These are phyloP conservation scores for Trichoderma harzianum DNA, from an alignment of 2,329 filamentous ascomycete genomes.

Conservation along the genomic window DNA sequence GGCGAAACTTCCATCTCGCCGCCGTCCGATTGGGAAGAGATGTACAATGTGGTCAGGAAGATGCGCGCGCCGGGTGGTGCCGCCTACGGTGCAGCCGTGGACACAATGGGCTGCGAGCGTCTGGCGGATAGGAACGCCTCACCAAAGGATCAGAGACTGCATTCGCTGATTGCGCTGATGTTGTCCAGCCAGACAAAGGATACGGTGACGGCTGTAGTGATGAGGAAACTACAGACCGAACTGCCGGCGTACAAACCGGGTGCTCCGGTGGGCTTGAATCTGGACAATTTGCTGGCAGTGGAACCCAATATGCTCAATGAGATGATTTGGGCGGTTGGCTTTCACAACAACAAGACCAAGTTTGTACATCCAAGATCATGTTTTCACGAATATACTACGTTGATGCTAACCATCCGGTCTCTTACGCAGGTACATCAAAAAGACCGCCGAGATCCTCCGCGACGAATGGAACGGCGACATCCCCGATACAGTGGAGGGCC, in stretches of 20 bases:
- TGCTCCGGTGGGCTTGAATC: conserved; percentile 56
- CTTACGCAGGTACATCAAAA: conserved; percentile 59
- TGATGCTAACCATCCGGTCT: neutral
- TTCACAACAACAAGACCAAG: conserved; percentile 92
- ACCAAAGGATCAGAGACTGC: conserved; percentile 65
- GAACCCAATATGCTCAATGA: conserved; percentile 63
- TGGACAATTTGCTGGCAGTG: conserved; percentile 74
- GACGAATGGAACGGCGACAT: conserved; percentile 73
- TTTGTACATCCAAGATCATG: conserved; percentile 17
- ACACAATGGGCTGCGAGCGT: conserved; percentile 94
- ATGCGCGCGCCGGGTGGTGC: conserved; percentile 63
- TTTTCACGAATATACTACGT: neutral
- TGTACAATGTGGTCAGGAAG: conserved; percentile 72
- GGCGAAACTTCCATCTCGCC: conserved; percentile 46
- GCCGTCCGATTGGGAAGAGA: conserved; percentile 77
- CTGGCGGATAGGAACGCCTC: conserved; percentile 56
- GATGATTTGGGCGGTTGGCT: conserved; percentile 80
- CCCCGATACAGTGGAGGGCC: conserved; percentile 69
- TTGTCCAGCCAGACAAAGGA: conserved; percentile 91
- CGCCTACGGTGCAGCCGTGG: conserved; percentile 76
- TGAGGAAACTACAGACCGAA: conserved; percentile 73
- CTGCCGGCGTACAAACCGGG: conserved; percentile 53
- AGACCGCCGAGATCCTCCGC: conserved; percentile 67
- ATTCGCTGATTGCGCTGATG: conserved; percentile 86
- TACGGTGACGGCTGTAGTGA: conserved; percentile 80